A percentile compares a stretch with the other conserved stretches of the same genome.
These are phyloP conservation scores for Trichophyton mentagrophytes DNA, from an alignment of 2,329 filamentous ascomycete species.

Conservation along the genomic window DNA sequence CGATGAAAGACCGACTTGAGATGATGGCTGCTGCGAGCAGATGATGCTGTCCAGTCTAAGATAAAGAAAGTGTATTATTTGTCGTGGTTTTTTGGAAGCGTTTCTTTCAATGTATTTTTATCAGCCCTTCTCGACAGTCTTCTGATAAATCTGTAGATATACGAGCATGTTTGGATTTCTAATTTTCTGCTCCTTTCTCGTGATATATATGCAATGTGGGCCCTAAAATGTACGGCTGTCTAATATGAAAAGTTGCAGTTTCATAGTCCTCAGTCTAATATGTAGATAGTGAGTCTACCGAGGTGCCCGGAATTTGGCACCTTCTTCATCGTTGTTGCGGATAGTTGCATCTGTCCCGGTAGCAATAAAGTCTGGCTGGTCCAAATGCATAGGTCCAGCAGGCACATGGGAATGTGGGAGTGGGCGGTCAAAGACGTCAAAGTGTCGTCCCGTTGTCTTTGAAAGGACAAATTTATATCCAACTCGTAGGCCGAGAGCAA, in stretches of 20 bases:
- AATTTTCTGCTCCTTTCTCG: not conserved
- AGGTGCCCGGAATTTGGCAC: not conserved
- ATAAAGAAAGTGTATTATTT: not conserved
- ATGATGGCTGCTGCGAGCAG: slow-evolving; percentile 18
- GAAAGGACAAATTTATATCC: slow-evolving; percentile 46
- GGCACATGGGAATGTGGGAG: slow-evolving; percentile 7
- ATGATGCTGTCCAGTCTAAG: not conserved
- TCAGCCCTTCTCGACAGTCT: not conserved
- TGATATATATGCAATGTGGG: not conserved
- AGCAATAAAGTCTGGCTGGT: not conserved
- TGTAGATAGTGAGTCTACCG: not conserved
- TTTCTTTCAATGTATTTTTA: not conserved
- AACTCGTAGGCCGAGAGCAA: slow-evolving; percentile 49
- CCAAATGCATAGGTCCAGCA: not conserved
- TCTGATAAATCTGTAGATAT: not conserved
- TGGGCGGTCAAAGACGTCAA: slow-evolving; percentile 54
- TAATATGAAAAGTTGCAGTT: no score
- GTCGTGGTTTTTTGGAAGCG: not conserved
- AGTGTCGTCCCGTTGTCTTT: slow-evolving; percentile 47
- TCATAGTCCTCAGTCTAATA: not conserved
- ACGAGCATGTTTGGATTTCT: not conserved
- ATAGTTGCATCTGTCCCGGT: not conserved
- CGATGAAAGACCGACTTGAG: slow-evolving; percentile 25
- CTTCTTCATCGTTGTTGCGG: slow-evolving; percentile 8
- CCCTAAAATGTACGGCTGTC: not conserved